These are phyloP conservation scores for Tolypocladium inflatum DNA, from an alignment of 2,329 filamentous ascomycete species.

Conservation along the genomic window DNA sequence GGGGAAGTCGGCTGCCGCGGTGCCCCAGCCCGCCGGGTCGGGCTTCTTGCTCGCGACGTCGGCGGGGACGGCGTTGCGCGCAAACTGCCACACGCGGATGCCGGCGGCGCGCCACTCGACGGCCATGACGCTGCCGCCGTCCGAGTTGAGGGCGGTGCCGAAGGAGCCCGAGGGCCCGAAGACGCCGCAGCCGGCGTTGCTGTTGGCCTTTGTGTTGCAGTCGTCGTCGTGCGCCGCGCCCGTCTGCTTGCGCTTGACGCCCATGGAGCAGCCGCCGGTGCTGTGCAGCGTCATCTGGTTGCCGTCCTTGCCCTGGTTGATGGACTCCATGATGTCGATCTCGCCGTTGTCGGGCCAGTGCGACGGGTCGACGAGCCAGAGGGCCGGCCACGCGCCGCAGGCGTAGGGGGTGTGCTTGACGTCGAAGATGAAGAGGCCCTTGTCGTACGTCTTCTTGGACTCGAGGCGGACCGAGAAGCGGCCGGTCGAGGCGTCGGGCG, in stretches of 20 bases:
- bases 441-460: slow-evolving; percentile 49
- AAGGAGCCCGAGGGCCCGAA: slow-evolving; percentile 31
- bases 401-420: slow-evolving; percentile 53
- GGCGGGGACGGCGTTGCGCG: slow-evolving; percentile 32
- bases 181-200: slow-evolving; percentile 51
- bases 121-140: slow-evolving; percentile 49
- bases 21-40: slow-evolving; percentile 53
- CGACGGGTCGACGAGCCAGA: slow-evolving; percentile 53
- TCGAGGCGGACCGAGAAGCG: slow-evolving; percentile 55
- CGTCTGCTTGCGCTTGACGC: slow-evolving; percentile 43
- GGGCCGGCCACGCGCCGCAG: slow-evolving; percentile 55
- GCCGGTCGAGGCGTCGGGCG: slow-evolving; percentile 44
- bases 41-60: slow-evolving; percentile 44
- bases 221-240: slow-evolving; percentile 31
- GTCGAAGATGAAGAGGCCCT: slow-evolving; percentile 61
- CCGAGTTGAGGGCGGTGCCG: slow-evolving; percentile 41
- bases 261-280: slow-evolving; percentile 38
- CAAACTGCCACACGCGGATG: slow-evolving; percentile 55
- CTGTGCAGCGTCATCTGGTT: slow-evolving; percentile 55
- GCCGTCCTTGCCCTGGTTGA: slow-evolving; percentile 42
- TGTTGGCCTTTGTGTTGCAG: slow-evolving; percentile 41
- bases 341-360: slow-evolving; percentile 58
- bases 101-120: slow-evolving; percentile 51
- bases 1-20: slow-evolving; percentile 55
- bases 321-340: slow-evolving; percentile 53